A percentile compares a stretch with the other conserved stretches of the same genome.
phyloP scores from a whole-genome alignment of 352 stramenopile genomes.

The Halophytophthora polymorphica region DNA sequence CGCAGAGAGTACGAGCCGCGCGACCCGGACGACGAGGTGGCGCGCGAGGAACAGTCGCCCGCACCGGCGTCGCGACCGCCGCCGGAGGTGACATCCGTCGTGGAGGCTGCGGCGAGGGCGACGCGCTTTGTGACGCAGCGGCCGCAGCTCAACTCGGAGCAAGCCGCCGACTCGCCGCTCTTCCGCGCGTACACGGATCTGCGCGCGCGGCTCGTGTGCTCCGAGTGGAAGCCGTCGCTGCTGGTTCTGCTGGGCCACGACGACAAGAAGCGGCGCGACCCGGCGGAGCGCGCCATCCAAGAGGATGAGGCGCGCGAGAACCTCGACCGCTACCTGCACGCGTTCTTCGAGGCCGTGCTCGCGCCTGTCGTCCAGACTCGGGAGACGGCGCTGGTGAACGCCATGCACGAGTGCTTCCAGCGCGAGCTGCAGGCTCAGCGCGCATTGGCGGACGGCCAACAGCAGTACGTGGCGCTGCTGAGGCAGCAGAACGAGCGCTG shows the following conservation, averaged over 20 bases:
- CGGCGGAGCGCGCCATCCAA: constrained; percentile 17
- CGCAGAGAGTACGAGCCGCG: not conserved
- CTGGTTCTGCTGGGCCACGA: constrained; percentile 20
- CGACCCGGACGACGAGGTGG: too few relatives aligned
- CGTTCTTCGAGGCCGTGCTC: constrained; percentile 44
- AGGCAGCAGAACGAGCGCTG: constrained; percentile 20
- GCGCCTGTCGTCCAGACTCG: constrained; percentile 48
- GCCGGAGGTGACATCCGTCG: not conserved
- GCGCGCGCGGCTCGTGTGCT: constrained; percentile 10
- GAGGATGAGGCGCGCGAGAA: constrained; percentile 19
- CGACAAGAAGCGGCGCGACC: constrained; percentile 14
- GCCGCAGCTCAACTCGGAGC: constrained; percentile 11
- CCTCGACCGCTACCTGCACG: constrained; percentile 25
- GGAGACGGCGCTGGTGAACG: constrained; percentile 53
- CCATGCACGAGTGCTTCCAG: constrained; percentile 52
- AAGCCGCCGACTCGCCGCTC: constrained; percentile 8
- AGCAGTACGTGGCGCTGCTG: constrained; percentile 16
- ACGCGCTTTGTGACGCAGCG: constrained; percentile 20
- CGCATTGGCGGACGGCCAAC: constrained; percentile 11
- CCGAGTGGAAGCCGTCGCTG: constrained; percentile 10
- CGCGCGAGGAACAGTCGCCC: constrained; percentile 7
- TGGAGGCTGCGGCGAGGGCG: not conserved
- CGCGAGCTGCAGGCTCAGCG: constrained; percentile 34
- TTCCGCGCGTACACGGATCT: constrained; percentile 17
- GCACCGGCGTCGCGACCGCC: constrained; percentile 13